Evolutionary conservation across 2,329 filamentous ascomycete species (phyloP), one percentile per base, ranked within the genome.

Genomic region (Penicillium sp.): DNA sequence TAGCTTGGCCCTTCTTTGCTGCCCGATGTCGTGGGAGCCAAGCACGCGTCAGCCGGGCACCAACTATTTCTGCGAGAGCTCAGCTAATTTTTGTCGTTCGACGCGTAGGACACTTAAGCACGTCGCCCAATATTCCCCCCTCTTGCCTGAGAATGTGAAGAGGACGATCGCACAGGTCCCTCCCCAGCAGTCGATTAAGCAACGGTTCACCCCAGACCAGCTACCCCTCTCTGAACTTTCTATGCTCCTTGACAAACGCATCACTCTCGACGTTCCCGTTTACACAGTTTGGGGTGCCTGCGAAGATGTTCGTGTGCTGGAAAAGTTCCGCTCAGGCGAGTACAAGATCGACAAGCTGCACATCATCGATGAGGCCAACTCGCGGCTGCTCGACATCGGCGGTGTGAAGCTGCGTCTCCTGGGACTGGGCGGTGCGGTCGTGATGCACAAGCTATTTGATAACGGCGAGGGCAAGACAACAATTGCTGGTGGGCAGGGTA

Each of bases 361-460:
- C 80, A 96, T 99, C 69, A 97, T 99, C 65, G 94, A 99, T 62
- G 94, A 99, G 79, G 92, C 94, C 46, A 93, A 93, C 72, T 97
- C 94, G 30, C 90, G 96, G 80, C 80, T 99, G 62, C 82, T 99
- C 51, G 94, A 99, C 75, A 82, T 97, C 54, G 94, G 93, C 50
- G 94, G 94, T 51, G 91, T 99, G 49, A 97, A 97, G 82, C 85
- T 99, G 59, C 89, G 94, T 66, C 83, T 99, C 43, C 84, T 99
- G 24, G 94, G 94, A 56, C 82, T 99, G 27, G 94, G 94, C 60
- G 94, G 94, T 65, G 94, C 94, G 6, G 93, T 99, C 4, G 94
- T 99, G 54, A 99, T 99, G 91, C 94, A 99, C 82, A 99, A 99
- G 81, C 84, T 99, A 15, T 99, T 99, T 68, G 94, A 99, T 74